Evolutionary conservation across 2,329 filamentous ascomycete species (phyloP).

Genomic region (Teratosphaeria pseudoeucalypti): DNA sequence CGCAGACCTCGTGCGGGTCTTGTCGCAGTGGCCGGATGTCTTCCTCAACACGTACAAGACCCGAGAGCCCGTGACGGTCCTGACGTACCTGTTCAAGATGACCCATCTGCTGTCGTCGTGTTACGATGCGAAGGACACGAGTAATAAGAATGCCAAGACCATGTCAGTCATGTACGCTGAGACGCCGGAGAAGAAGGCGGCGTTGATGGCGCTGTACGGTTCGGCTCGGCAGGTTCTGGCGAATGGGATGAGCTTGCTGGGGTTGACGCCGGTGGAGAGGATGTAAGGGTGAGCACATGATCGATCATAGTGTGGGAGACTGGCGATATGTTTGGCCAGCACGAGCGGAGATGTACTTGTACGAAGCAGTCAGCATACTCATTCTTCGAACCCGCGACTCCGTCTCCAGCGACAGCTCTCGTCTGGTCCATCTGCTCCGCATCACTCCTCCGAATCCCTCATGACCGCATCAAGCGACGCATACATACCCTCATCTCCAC

Average conservation of each 20-base stretch:
- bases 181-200: conserved; percentile 52
- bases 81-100: conserved; percentile 76
- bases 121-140: conserved; percentile 53
- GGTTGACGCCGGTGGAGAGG: conserved; percentile 65
- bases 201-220: conserved; percentile 69
- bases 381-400: too few species aligned
- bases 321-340: too few species aligned
- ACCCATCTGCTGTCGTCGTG: conserved; percentile 68
- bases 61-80: conserved; percentile 59
- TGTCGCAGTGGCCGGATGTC: conserved; percentile 79
- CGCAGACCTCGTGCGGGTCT: conserved; percentile 59
- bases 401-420: too few species aligned
- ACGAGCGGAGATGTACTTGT: too few species aligned
- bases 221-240: conserved; percentile 62
- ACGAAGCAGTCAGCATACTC: too few species aligned
- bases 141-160: conserved; percentile 26
- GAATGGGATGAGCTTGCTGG: conserved; percentile 76
- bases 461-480: too few species aligned
- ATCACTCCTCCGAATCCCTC: too few species aligned
- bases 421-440: too few species aligned
- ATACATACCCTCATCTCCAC: too few species aligned
- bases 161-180: conserved; percentile 74
- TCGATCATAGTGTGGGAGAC: neutral
- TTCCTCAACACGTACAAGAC: conserved; percentile 77
- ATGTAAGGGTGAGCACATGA: conserved; percentile 13